These are phyloP conservation scores for Pestalotiopsis sp. DNA, from an alignment of 2,329 filamentous ascomycete species.

Conservation along the genomic window DNA sequence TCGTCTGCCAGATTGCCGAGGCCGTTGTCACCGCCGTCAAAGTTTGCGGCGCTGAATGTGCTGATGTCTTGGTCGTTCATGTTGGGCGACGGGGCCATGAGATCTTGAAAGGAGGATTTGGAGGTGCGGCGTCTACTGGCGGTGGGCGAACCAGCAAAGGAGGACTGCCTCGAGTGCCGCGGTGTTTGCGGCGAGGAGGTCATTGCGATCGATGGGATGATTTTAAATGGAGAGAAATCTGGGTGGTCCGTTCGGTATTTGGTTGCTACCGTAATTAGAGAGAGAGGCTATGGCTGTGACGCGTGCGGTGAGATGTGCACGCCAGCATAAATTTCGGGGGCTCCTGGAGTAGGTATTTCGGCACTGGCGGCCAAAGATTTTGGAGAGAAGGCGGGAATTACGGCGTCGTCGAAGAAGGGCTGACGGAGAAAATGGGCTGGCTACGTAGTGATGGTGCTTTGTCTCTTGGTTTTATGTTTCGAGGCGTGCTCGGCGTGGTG, in stretches of 20 bases:
- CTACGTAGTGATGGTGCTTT: neutral
- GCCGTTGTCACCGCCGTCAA: conserved; percentile 51
- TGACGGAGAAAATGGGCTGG: neutral
- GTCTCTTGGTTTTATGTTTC: neutral
- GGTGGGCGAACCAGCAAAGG: conserved; percentile 47
- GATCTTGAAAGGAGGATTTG: conserved; percentile 53
- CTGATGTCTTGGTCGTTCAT: conserved; percentile 50
- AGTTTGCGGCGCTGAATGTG: conserved; percentile 42
- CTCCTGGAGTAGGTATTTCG: neutral
- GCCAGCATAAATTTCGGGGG: neutral
- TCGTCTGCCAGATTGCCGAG: conserved; percentile 82
- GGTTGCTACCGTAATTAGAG: neutral
- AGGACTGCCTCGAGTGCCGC: conserved; percentile 60
- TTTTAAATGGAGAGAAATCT: neutral
- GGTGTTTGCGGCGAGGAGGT: conserved; percentile 56
- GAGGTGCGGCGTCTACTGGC: conserved; percentile 45
- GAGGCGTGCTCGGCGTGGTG: neutral
- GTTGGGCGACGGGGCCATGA: conserved; percentile 49
- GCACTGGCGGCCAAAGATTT: neutral
- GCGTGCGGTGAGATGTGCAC: neutral
- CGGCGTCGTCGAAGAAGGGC: neutral
- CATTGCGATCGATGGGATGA: conserved; percentile 33
- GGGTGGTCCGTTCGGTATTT: neutral
- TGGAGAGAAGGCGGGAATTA: neutral
- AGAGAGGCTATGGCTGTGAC: neutral